Evolutionary conservation across 2,329 filamentous ascomycete species (phyloP), one percentile per base, ranked within the genome.

Genomic region (Fusarium hostae): DNA sequence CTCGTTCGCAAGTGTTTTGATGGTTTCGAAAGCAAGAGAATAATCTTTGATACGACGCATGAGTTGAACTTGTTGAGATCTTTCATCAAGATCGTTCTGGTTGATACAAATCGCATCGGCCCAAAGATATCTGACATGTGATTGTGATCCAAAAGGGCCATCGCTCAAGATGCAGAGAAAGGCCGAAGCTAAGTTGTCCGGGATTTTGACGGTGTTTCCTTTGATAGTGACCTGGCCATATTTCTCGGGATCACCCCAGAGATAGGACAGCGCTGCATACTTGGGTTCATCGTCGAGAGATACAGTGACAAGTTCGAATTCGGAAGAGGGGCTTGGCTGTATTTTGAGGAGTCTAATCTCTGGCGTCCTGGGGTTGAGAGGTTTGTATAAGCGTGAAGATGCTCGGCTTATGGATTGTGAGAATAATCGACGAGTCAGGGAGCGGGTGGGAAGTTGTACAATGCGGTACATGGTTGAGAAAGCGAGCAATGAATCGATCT

Each of bases 181-280:
- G 22, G 26, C 47, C 8, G 47, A 67, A 40, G 54, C 63, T 30
- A 67, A 18, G 22, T 67, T 67, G 5, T 62, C 30, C n/a, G 35
- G 35, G 6, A 62, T 30, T 18, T n/a, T 67, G 40, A 67, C 9
- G 3, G 63, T 48, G 26, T 32, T 41, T 24, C 24, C 39, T 24
- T 61, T n/a, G 30, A 52, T 61, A 6, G 45, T 66, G 40, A 66
- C 22, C 15, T 52, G 16, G 24, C 62, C 45, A 24, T 41, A 28
- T 22, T 43, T 45, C 22, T 61, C 13, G 7, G 22, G 47, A 6
- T 47, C 41, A 9, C 64, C 63, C 47, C 34, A 66, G 37, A 61
- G 63, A 40, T 66, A 67, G 30, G 35, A 43, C n/a, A 67, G 22
- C 16, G 55, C 55, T 47, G 40, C 63, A 62, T 61, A 66, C 41